Evolutionary conservation across 116 monocot genomes (phyloP), one percentile per base, ranked within the genome.

Genomic region (Phalaenopsis hybrid): DNA sequence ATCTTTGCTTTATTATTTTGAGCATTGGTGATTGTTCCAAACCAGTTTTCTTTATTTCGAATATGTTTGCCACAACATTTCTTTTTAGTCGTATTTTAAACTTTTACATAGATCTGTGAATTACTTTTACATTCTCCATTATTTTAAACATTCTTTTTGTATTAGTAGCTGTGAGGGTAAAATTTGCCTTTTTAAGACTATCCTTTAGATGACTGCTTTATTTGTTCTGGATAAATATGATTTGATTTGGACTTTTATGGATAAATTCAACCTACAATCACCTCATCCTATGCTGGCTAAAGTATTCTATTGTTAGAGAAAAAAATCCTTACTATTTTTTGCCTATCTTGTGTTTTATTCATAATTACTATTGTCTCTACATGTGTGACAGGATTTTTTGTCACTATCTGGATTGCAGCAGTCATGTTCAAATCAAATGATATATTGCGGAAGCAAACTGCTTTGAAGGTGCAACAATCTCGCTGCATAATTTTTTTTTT

Each of bases 371-470:
- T 65, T 23, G 65, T 65, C 7, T 65, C 65, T 65, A 65, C 25
- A 7, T 46, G 5, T 49, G 21, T 83, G 74, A 49, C 91, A 99
- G 99, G 99, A 65, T 99, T 99, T 75, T 93, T 99, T 80, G 93
- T 92, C 44, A 95, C 99, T 52, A 95, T 99, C 75, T 99, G 95
- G 93, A 90, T 95, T 91, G 95, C 93, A 63, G 99, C 91, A 16
- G 93, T 99, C 45, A 95, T 99, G 95, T 95, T 95, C 77, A 95
- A 99, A 83, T 99, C 99, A 49, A 99, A 99, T 88, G 99, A 99
- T 87, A 93, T 99, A 75, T 81, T 99, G 79, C 69, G 89, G 77
- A 98, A 95, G 78, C 98, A 98, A 76, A 98, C 95, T 84, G 93
- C 98, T 86, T 78, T 98, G 58, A 98, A 98, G 98, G 95, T 98